These are phyloP conservation scores for Saccharomycopsis lassenensis DNA, from an alignment of 805 yeast species.

Conservation along the genomic window DNA sequence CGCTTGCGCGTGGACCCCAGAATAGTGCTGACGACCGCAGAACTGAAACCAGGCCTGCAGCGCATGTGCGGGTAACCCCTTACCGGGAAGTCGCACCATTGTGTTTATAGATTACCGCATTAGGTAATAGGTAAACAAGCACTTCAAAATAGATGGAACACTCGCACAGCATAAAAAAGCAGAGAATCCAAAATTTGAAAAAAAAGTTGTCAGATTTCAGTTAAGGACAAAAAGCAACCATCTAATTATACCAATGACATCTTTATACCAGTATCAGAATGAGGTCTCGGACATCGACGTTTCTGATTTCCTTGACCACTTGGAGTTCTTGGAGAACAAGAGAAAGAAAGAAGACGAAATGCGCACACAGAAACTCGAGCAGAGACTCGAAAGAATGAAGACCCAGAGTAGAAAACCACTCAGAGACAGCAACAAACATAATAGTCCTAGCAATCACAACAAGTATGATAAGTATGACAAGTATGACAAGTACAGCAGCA, in stretches of 20 bases:
- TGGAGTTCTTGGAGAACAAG: conserved; percentile 11
- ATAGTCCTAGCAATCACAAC: not conserved
- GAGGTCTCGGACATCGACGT: conserved; percentile 15
- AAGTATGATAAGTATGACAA: not conserved
- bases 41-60: no score
- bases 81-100: no score
- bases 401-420: conserved; percentile 1
- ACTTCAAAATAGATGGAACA: no score
- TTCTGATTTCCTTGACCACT: conserved; percentile 14
- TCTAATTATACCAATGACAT: conserved; percentile 4
- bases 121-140: no score
- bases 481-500: not conserved
- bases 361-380: conserved; percentile 7
- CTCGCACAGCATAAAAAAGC: no score
- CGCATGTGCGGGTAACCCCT: no score
- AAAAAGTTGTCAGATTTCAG: no score
- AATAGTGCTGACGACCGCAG: no score
- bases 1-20: no score
- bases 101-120: no score
- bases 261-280: conserved; percentile 15
- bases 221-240: no score
- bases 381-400: conserved; percentile 9
- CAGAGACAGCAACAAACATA: not conserved
- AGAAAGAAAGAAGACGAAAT: conserved; percentile 12
- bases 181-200: no score